Percentiles rank a stretch among this genome's conserved stretches.
These are phyloP conservation scores for Auricularia sp. DNA, from an alignment of 768 basidiomycete genomes.

Conservation along the genomic window DNA sequence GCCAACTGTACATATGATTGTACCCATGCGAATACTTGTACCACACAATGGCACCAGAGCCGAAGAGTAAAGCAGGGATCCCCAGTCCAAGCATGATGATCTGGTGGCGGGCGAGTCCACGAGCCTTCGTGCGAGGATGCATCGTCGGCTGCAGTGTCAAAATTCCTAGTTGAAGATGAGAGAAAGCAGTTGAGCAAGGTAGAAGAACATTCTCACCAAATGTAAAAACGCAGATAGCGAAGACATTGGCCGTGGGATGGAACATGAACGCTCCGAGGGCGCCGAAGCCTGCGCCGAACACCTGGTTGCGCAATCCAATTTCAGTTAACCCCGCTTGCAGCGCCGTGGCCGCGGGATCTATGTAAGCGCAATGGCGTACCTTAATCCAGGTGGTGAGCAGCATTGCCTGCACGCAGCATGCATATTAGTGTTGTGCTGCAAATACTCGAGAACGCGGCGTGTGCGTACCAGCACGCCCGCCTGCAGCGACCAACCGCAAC, in stretches of 20 bases:
- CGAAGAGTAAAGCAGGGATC: conserved; percentile 47
- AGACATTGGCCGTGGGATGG: conserved; percentile 55
- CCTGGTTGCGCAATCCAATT: neutral
- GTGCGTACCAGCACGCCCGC: too few species aligned
- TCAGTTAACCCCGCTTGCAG: neutral
- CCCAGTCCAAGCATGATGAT: conserved; percentile 45
- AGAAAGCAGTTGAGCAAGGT: too few species aligned
- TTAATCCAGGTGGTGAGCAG: neutral
- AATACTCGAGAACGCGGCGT: too few species aligned
- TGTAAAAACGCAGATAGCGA: conserved; percentile 46
- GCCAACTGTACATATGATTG: conserved; percentile 64
- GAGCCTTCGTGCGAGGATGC: conserved; percentile 51
- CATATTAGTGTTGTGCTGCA: neutral
- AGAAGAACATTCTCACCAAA: conserved; percentile 37
- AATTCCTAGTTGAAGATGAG: conserved; percentile 37
- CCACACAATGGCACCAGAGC: conserved; percentile 49
- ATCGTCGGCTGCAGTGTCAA: conserved; percentile 68
- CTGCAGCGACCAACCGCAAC: too few species aligned
- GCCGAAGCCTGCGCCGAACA: neutral
- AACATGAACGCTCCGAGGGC: conserved; percentile 51
- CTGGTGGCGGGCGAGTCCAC: conserved; percentile 65
- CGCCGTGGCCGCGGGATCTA: neutral
- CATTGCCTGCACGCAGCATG: neutral
- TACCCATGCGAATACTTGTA: conserved; percentile 46
- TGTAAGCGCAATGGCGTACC: neutral